phyloP scores from a whole-genome alignment of 768 basidiomycete species.

The Amanita phalloides region DNA sequence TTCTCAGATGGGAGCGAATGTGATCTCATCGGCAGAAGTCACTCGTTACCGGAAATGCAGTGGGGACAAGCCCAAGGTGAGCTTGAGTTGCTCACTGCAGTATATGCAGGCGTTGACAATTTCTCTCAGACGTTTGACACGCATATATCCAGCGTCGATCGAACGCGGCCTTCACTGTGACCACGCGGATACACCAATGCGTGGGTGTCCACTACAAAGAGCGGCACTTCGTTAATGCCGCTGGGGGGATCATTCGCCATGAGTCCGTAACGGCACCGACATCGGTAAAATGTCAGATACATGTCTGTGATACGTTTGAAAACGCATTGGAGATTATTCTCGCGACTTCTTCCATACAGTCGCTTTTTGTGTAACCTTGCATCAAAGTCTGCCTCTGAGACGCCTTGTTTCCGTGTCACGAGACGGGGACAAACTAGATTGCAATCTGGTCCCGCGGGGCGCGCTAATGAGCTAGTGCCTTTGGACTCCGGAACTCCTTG shows the following conservation, averaged over 20 bases:
- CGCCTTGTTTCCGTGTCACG: slow-evolving; percentile 51
- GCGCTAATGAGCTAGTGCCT: slow-evolving; percentile 25
- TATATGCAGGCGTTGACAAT: slow-evolving; percentile 73
- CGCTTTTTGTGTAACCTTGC: slow-evolving; percentile 45
- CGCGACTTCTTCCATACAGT: slow-evolving; percentile 81
- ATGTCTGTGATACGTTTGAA: slow-evolving; percentile 73
- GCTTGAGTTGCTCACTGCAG: slow-evolving; percentile 53
- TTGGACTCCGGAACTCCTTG: slow-evolving; percentile 59
- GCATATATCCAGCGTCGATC: slow-evolving; percentile 4
- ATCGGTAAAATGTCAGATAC: slow-evolving; percentile 11
- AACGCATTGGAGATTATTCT: slow-evolving; percentile 84
- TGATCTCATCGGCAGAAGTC: slow-evolving; percentile 36
- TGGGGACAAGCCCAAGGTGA: slow-evolving; percentile 65
- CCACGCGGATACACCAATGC: slow-evolving; percentile 89
- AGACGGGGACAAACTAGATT: slow-evolving; percentile 71
- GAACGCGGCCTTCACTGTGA: not conserved
- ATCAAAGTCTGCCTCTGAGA: slow-evolving; percentile 62
- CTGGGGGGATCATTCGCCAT: slow-evolving; percentile 50
- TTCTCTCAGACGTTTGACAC: not conserved
- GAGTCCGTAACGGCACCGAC: not conserved
- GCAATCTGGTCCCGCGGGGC: slow-evolving; percentile 82
- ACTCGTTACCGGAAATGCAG: slow-evolving; percentile 65
- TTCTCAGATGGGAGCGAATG: slow-evolving; percentile 40
- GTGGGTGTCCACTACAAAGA: slow-evolving; percentile 67
- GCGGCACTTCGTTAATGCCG: slow-evolving; percentile 86